A percentile compares a stretch with the other conserved stretches of the same genome.
Conservation (phyloP, 1,284 basidiomycete genomes). For the Mycena citricolor region DNA sequence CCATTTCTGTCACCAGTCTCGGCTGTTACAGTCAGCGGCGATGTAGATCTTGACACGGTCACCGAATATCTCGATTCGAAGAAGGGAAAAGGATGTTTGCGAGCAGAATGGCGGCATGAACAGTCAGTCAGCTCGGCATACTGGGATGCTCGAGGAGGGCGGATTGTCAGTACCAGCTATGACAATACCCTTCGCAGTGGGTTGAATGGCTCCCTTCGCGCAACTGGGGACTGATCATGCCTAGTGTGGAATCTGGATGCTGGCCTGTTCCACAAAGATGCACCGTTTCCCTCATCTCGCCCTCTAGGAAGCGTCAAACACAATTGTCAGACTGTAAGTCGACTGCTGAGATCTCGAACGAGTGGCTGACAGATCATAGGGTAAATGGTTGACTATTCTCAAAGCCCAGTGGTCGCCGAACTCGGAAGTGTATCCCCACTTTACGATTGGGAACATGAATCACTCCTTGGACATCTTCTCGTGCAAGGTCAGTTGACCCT, state of each 20-base stretch:
- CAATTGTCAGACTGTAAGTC: constrained; percentile 72
- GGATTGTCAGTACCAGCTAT: constrained; percentile 78
- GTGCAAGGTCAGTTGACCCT: constrained; percentile 49
- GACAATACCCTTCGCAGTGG: constrained; percentile 70
- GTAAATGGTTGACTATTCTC: constrained; percentile 74
- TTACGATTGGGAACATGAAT: constrained; percentile 76
- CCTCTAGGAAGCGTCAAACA: constrained; percentile 64
- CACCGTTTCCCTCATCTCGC: constrained; percentile 54
- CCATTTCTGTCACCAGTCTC: constrained; percentile 24
- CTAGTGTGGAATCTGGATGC: constrained; percentile 73
- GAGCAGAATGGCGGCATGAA: constrained; percentile 64
- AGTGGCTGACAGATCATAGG: constrained; percentile 41
- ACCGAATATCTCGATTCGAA: constrained; percentile 48
- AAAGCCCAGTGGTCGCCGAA: constrained; percentile 76
- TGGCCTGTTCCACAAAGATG: constrained; percentile 42
- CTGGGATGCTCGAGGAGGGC: constrained; percentile 75
- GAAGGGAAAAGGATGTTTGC: constrained; percentile 51
- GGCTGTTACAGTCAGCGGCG: constrained; percentile 28
- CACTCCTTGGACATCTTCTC: constrained; percentile 73
- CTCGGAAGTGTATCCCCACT: constrained; percentile 75
- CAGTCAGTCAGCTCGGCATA: constrained; percentile 79
- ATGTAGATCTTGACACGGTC: constrained; percentile 52
- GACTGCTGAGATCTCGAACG: constrained; percentile 1
- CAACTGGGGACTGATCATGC: constrained; percentile 8
- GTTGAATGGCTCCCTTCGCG: constrained; percentile 29